A percentile compares a stretch with the other conserved stretches of the same genome.
These are phyloP conservation scores for Cornus kousa DNA, from an alignment of 148 eudicot species.

Conservation along the genomic window DNA sequence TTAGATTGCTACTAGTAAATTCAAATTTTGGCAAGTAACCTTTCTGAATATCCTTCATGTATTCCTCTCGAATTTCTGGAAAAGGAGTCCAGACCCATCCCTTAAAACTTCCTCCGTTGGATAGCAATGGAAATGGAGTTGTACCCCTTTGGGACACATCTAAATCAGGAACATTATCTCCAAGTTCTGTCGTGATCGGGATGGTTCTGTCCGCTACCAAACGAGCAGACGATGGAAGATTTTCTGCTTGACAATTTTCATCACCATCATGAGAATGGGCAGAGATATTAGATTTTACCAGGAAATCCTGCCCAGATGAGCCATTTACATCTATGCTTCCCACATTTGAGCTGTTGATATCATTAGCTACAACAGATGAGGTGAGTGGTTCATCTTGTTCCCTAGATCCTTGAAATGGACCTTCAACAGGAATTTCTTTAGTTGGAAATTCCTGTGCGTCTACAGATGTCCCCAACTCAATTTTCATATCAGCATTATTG, in stretches of 20 bases:
- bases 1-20: slow-evolving; percentile 26
- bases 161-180: slow-evolving; percentile 17
- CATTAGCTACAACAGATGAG: slow-evolving; percentile 11
- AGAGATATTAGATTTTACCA: slow-evolving; percentile 6
- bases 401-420: slow-evolving; percentile 13
- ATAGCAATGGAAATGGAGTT: slow-evolving; percentile 11
- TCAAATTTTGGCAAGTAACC: slow-evolving; percentile 50
- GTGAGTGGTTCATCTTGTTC: slow-evolving; percentile 18
- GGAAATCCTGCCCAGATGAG: slow-evolving; percentile 14
- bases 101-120: slow-evolving; percentile 32
- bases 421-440: slow-evolving; percentile 35
- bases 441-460: slow-evolving; percentile 21
- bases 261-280: slow-evolving; percentile 8
- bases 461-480: slow-evolving; percentile 27
- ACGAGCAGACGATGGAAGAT: slow-evolving; percentile 18
- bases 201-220: slow-evolving; percentile 26
- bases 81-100: slow-evolving; percentile 67
- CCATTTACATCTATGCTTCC: background rate
- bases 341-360: slow-evolving; percentile 14
- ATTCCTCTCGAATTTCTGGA: slow-evolving; percentile 47
- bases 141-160: slow-evolving; percentile 21
- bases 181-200: slow-evolving; percentile 30
- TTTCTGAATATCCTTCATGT: slow-evolving; percentile 48
- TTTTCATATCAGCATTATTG: slow-evolving; percentile 14
- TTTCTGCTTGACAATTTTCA: slow-evolving; percentile 28